Base-by-base conservation (phyloP, 306 rosid species). In the Begonia masoniana region DNA sequence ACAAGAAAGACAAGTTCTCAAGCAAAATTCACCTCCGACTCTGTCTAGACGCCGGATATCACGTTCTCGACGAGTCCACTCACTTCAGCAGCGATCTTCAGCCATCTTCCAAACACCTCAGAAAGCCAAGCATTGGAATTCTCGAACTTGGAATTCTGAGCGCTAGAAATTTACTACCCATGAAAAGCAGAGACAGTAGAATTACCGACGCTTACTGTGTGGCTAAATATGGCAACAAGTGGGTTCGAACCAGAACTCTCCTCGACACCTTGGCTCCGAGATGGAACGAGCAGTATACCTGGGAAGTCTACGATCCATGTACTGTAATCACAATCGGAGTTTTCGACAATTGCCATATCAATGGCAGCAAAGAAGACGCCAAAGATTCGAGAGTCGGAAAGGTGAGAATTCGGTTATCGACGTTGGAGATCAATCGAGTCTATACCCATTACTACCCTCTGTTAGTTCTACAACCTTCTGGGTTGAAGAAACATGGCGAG, bases 201-300 rank as follows among this genome's bases (percentile, higher is more conserved):
- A 68, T 72, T 8, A 81, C 93, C 1, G 96, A 86, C 67, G 94
- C 96, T 9, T 92, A 92, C 49, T 92, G 99, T 21, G 95, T 86
- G 54, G 99, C 84, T 1, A 92, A 87, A 80, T 92, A 92, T 43
- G 99, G 96, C 47, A 92, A 70, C 83, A 92, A 92, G 62, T 92
- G 99, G 99, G 72, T 83, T 50, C 74, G 99, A 62, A 86, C 93
- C 5, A 68, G 99, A 66, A 92, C 99, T 10, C 75, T 86, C 23
- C 87, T 92, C 0, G 72, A 86, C 60, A 86, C 88, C 0, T 63
- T 92, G 35, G 16, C 71, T 13, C 99, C 99, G 60, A 71, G 82
- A 5, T 91, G 99, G 99, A 91, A 91, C 31, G 99, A 91, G 83
- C 99, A 91, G 75, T 91, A 79, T 55, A 83, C 96, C 1, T 91